Percentiles rank a stretch among this genome's conserved stretches.
These are phyloP conservation scores for Penicillium pulvis DNA, from an alignment of 495 filamentous ascomycete genomes.

Conservation along the genomic window DNA sequence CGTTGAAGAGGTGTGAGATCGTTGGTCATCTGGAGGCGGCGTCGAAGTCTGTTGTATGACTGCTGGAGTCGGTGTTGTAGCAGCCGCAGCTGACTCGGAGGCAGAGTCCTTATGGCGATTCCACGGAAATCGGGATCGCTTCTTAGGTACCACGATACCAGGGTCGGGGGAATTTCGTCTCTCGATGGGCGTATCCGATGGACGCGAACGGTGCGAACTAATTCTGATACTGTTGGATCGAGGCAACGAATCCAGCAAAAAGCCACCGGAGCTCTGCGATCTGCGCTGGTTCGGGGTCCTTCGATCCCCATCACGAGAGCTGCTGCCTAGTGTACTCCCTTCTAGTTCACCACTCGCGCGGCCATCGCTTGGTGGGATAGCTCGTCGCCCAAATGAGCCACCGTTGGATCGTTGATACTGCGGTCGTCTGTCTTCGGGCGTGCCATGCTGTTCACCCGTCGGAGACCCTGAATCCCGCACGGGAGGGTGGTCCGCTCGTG, in stretches of 20 bases:
- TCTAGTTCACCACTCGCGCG: conserved; percentile 41
- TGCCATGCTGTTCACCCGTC: conserved; percentile 18
- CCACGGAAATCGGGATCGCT: conserved; percentile 43
- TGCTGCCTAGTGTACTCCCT: conserved; percentile 43
- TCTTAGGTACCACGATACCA: conserved; percentile 39
- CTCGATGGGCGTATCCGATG: conserved; percentile 30
- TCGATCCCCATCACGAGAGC: conserved; percentile 42
- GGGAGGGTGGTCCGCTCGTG: conserved; percentile 22
- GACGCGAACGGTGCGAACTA: conserved; percentile 28
- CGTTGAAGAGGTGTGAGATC: conserved; percentile 17
- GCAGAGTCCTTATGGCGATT: conserved; percentile 35
- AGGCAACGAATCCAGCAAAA: conserved; percentile 47
- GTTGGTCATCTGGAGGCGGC: conserved; percentile 9
- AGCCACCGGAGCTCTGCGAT: conserved; percentile 45
- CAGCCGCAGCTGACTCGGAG: conserved; percentile 20
- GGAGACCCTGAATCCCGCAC: conserved; percentile 20
- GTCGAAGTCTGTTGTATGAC: conserved; percentile 12
- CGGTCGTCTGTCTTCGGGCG: conserved; percentile 6
- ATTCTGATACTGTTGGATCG: conserved; percentile 32
- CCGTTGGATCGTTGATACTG: conserved; percentile 22
- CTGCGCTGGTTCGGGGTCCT: conserved; percentile 31
- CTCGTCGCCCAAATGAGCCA: conserved; percentile 18
- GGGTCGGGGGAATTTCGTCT: conserved; percentile 37
- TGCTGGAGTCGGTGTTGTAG: conserved; percentile 12
- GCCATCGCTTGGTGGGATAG: conserved; percentile 34